Evolutionary conservation across 202 grass and related monocot genomes (phyloP).

Genomic region (Setaria italica): DNA sequence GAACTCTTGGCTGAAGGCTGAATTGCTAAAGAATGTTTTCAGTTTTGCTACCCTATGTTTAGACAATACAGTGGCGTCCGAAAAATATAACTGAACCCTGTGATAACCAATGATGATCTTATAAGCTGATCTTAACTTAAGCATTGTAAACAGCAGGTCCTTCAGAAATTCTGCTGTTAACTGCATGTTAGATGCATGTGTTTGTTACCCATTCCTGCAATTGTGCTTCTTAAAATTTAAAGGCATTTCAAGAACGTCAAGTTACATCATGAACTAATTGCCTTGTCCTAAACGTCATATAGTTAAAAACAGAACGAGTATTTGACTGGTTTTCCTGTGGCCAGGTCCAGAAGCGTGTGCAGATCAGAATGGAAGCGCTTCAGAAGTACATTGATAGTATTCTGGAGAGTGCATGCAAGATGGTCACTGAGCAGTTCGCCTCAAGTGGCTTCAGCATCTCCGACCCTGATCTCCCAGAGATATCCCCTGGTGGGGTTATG

Average conservation of each 20-base stretch:
- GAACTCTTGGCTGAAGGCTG: not conserved
- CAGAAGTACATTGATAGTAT: constrained; percentile 91
- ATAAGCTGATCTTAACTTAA: constrained; percentile 7
- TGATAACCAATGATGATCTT: constrained; percentile 11
- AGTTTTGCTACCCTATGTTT: not conserved
- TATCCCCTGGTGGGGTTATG: constrained; percentile 51
- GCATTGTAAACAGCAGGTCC: not conserved
- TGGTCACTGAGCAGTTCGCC: constrained; percentile 88
- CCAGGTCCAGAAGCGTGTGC: constrained; percentile 95
- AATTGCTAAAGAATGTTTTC: not conserved
- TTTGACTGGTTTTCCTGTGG: constrained; percentile 13
- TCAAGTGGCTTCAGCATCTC: constrained; percentile 65
- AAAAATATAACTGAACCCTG: not conserved
- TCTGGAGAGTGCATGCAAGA: constrained; percentile 88
- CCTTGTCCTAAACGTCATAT: too few relatives aligned
- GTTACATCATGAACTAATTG: not conserved
- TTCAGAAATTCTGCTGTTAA: constrained; percentile 14
- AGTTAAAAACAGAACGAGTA: too few relatives aligned
- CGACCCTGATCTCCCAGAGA: constrained; percentile 54
- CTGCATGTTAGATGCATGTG: not conserved
- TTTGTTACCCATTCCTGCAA: constrained; percentile 9
- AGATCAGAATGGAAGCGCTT: constrained; percentile 93
- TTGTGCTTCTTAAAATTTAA: not conserved
- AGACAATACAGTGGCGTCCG: not conserved
- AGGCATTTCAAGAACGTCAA: not conserved